Percentiles rank a stretch among this genome's conserved stretches.
Conservation (phyloP, 805 yeast species). For the Starmera amethionina region DNA sequence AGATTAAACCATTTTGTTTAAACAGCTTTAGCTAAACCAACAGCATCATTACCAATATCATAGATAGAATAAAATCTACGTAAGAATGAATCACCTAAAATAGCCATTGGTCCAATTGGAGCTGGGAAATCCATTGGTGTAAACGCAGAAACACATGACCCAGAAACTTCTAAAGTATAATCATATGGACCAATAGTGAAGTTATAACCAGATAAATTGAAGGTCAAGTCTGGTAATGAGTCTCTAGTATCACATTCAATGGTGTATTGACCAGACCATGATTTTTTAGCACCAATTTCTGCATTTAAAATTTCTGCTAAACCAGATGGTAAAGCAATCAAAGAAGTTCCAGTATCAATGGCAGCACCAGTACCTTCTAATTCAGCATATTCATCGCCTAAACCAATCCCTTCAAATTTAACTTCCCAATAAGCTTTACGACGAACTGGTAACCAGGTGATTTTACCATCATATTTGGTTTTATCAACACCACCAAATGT, state of each 20-base stretch:
- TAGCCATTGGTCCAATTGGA: constrained; percentile 94
- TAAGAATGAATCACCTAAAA: constrained; percentile 94
- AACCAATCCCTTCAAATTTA: constrained; percentile 76
- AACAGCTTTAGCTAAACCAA: constrained; percentile 81
- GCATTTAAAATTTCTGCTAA: constrained; percentile 92
- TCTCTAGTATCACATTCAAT: constrained; percentile 85
- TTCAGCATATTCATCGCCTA: constrained; percentile 87
- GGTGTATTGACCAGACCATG: constrained; percentile 96
- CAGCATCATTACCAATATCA: constrained; percentile 84
- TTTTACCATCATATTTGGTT: constrained; percentile 65
- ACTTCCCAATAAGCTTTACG: constrained; percentile 99
- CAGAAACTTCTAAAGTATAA: constrained; percentile 89
- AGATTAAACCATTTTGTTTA: constrained; percentile 17
- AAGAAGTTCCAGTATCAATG: constrained; percentile 96
- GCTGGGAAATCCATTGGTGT: constrained; percentile 97
- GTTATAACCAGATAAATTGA: constrained; percentile 83
- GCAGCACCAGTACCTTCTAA: constrained; percentile 88
- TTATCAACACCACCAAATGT: constrained; percentile 93
- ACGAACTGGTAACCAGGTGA: constrained; percentile 95
- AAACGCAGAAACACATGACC: constrained; percentile 93
- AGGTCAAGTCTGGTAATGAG: constrained; percentile 81
- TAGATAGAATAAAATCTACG: constrained; percentile 91
- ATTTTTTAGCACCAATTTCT: constrained; percentile 93
- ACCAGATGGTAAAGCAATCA: constrained; percentile 90
- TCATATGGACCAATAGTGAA: constrained; percentile 86